Conservation (phyloP, 2,329 filamentous ascomycete genomes). For the Aspergillus felis region DNA sequence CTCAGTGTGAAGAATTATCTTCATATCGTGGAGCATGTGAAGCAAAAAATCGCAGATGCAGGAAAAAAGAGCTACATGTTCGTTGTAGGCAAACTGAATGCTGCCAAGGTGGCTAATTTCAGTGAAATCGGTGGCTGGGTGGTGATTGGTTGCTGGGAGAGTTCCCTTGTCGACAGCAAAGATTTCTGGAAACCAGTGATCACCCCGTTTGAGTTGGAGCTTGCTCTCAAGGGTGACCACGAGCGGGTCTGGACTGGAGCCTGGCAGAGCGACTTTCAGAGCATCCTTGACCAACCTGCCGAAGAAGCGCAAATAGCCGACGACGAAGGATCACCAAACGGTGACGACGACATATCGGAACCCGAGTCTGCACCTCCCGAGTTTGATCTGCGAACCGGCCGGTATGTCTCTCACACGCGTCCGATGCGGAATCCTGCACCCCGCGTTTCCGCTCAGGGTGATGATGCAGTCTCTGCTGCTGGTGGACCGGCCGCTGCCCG, state of each 20-base stretch:
- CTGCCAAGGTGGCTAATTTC: slow-evolving; percentile 95
- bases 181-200: slow-evolving; percentile 86
- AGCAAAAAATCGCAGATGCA: slow-evolving; percentile 66
- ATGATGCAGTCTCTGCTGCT: slow-evolving; percentile 21
- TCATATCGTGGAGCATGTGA: slow-evolving; percentile 69
- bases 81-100: slow-evolving; percentile 93
- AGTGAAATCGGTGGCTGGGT: slow-evolving; percentile 95
- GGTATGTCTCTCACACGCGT: slow-evolving; percentile 69
- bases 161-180: slow-evolving; percentile 81
- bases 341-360: slow-evolving; percentile 64
- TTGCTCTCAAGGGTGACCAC: slow-evolving; percentile 71
- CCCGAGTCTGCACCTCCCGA: slow-evolving; percentile 70
- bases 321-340: slow-evolving; percentile 19
- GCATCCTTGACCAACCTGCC: slow-evolving; percentile 48
- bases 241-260: slow-evolving; percentile 79
- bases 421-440: slow-evolving; percentile 40
- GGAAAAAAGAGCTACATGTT: slow-evolving; percentile 96
- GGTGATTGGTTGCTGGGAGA: slow-evolving; percentile 97
- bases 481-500: slow-evolving; percentile 26
- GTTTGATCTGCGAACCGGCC: slow-evolving; percentile 86
- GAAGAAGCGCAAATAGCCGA: slow-evolving; percentile 23
- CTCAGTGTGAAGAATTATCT: slow-evolving; percentile 90
- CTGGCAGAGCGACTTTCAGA: slow-evolving; percentile 85
- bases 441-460: slow-evolving; percentile 23
- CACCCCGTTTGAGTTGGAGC: slow-evolving; percentile 87